Evolutionary conservation across 148 eudicot species (phyloP), one percentile per base, ranked within the genome.

Genomic region (Rhododendron ferrugineum): DNA sequence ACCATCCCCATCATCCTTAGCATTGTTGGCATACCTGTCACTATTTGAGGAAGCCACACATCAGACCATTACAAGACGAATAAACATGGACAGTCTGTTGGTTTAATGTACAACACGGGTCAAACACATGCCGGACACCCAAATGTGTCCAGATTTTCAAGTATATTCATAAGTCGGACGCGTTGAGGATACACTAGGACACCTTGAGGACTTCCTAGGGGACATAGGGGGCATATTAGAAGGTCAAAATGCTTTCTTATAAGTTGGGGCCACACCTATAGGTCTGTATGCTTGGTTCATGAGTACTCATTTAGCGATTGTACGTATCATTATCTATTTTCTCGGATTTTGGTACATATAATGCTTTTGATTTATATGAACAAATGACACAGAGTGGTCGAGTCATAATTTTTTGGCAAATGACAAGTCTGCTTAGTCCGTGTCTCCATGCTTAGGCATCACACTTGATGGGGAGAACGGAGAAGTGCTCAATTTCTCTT

Each of bases 21-120:
- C 86, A 36, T 88, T 85, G 52, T 46, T 73, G 20, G 88, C 93
- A 76, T 87, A 88, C 76, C 93, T 89, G 86, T 87, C 83, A 85
- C 90, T 76, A 84, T 30, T 13, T 23, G 58, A 84, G 40, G 46
- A 68, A 15, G 66, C 13, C 50, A 78, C 6, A 40, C 16, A 37
- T 26, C 47, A 20, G 20, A 36, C n/a, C 30, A 30, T 77, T 74
- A 84, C 20, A 32, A 64, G 32, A 26, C 28, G 32, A 66, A 26
- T 26, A 66, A 26, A 28, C 32, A 26, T 11, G 72, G 72, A 26
- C 30, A 10, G 14, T 26, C 34, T 26, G 73, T n/a, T 5, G 34
- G 32, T 66, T 66, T 26, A 11, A 26, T 28, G 73, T 26, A 66
- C 2, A 16, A 66, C 15, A 66, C 2, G 5, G 34, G 73, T 66